Base-by-base conservation (phyloP, 108 stramenopile species). In the Pelagomonas calceolata region DNA sequence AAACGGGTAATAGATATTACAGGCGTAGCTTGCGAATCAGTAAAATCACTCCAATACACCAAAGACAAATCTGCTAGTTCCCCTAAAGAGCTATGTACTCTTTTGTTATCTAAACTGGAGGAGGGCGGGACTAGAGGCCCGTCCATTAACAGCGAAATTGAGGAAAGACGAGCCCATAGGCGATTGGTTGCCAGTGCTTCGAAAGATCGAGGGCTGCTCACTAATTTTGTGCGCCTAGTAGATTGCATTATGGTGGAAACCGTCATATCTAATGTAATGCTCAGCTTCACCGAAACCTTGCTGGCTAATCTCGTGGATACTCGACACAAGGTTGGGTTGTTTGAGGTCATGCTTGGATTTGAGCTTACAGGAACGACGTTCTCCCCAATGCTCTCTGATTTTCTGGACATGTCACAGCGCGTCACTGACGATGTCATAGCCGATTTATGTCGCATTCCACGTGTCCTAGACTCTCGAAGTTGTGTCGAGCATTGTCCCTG, bases 161-260 rank as follows among this genome's bases (percentile, higher is more conserved):
- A 87, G 80, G 77, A 80, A 33, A 81, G 85, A 69, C 67, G 39
- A 37, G 72, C 78, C n/a, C 75, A 71, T 32, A 45, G 76, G 65
- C 36, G 63, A 18, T 63, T 70, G n/a, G 66, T 64, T 36, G 69
- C 74, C 17, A 33, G 76, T 17, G 84, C 84, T 14, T 68, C 35
- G 67, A 64, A 76, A 35, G 81, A 84, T 46, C 60, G 51, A 17
- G 32, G 32, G 18, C 80, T 82, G 72, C 76, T 87, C 0, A 71
- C 79, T 5, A 84, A 80, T 15, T 86, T 87, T 36, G 81, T 87
- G 43, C 81, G 87, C 18, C 44, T 78, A 0, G 81, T 77, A 18
- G 87, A 87, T 81, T 83, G 83, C 72, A 66, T 86, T 34, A 37
- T 65, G 15, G 85, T 86, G 36, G 87, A 86, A 77, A 72, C 80